Conservation (phyloP, 2,329 filamentous ascomycete species). For the Cladobotryum protrusum region DNA sequence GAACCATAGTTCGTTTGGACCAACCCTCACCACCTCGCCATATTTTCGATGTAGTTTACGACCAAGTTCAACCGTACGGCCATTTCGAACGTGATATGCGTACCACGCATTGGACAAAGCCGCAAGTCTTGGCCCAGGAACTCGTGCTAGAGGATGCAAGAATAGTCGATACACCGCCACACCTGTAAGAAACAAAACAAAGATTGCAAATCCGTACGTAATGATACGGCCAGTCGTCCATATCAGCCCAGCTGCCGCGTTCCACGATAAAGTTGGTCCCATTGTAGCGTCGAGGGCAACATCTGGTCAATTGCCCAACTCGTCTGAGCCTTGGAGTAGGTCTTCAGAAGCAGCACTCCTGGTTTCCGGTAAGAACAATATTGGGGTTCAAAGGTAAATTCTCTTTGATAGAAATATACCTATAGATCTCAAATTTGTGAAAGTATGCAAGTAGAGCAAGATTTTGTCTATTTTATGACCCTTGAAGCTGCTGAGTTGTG, state of each 20-base stretch:
- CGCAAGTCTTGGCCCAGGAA: slow-evolving; percentile 43
- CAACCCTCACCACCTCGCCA: slow-evolving; percentile 46
- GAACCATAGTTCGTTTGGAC: slow-evolving; percentile 50
- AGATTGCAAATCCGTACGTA: neutral
- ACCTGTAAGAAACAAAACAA: slow-evolving; percentile 9
- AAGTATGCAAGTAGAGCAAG: neutral
- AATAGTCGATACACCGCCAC: slow-evolving; percentile 32
- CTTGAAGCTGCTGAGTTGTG: too few species aligned
- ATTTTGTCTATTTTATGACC: too few species aligned
- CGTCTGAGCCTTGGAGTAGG: neutral
- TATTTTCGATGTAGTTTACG: slow-evolving; percentile 40
- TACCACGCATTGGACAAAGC: slow-evolving; percentile 44
- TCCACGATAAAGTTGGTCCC: neutral
- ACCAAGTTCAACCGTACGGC: slow-evolving; percentile 35
- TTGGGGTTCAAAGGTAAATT: too few species aligned
- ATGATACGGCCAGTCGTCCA: neutral
- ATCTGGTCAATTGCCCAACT: slow-evolving; percentile 2
- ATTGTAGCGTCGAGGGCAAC: neutral
- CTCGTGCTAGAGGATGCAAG: slow-evolving; percentile 37
- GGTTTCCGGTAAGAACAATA: too few species aligned
- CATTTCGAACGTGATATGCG: slow-evolving; percentile 39
- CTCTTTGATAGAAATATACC: neutral
- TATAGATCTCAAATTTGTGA: neutral
- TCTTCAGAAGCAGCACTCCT: too few species aligned
- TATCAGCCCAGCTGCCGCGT: slow-evolving; percentile 6